phyloP scores from a whole-genome alignment of 352 stramenopile species.

The Globisporangium alternatum region DNA sequence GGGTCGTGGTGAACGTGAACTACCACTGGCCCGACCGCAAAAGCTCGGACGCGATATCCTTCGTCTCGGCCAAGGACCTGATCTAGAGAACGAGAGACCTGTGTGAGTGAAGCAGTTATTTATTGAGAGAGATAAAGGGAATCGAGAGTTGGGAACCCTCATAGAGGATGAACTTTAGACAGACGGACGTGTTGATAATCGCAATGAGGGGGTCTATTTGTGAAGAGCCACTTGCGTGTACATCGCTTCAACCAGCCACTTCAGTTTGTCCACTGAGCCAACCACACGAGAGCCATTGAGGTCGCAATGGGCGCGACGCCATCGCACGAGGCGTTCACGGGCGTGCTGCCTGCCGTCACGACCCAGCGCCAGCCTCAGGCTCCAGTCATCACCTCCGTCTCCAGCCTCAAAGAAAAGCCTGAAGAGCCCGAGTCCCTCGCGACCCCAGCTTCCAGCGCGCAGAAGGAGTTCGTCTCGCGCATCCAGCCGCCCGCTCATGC shows the following conservation, averaged over 20 bases:
- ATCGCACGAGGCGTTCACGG: background rate
- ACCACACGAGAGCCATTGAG: too few relatives aligned
- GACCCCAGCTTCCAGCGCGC: too few relatives aligned
- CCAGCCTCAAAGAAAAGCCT: background rate
- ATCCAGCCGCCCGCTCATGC: constrained; percentile 14
- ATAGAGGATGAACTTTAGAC: too few relatives aligned
- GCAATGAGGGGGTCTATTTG: background rate
- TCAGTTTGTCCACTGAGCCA: background rate
- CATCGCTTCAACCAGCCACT: too few relatives aligned
- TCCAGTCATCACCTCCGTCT: background rate
- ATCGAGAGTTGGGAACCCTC: background rate
- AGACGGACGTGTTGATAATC: too few relatives aligned
- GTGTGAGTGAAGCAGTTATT: background rate
- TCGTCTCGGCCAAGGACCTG: constrained; percentile 15
- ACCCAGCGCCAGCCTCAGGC: background rate
- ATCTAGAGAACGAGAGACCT: constrained; percentile 3
- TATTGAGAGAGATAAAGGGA: constrained; percentile 2
- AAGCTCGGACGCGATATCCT: constrained; percentile 19
- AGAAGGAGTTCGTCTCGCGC: background rate
- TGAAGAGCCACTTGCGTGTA: background rate
- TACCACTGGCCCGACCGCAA: constrained; percentile 20
- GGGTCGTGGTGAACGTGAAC: constrained; percentile 12
- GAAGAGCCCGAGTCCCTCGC: background rate
- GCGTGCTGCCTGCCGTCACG: constrained; percentile 5
- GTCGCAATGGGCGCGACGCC: constrained; percentile 2